Percentiles rank a stretch among this genome's conserved stretches.
These are phyloP conservation scores for Vararia minispora DNA, from an alignment of 768 basidiomycete genomes.

Conservation along the genomic window DNA sequence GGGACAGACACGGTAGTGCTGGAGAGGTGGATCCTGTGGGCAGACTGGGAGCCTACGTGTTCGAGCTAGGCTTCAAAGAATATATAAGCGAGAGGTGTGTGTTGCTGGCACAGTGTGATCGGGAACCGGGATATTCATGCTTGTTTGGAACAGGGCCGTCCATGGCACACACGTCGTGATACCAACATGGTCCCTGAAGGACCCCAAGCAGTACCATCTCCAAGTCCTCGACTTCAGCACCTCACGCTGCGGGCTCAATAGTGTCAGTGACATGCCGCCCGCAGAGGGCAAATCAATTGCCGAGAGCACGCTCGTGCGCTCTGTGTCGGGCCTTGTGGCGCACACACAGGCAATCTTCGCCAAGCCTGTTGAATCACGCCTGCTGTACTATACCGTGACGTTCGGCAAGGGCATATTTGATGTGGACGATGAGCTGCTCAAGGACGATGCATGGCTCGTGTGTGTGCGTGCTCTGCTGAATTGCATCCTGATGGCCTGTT, in stretches of 20 bases:
- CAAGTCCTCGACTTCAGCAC: slow-evolving; percentile 25
- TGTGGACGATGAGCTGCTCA: too few species aligned
- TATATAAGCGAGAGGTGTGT: too few species aligned
- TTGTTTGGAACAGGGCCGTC: slow-evolving; percentile 24
- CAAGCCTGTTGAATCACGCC: slow-evolving; percentile 15
- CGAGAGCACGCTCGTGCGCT: slow-evolving; percentile 1
- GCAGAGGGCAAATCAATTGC: slow-evolving; percentile 1
- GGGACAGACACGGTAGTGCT: slow-evolving; percentile 22
- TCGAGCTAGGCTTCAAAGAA: too few species aligned
- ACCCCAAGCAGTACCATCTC: slow-evolving; percentile 6
- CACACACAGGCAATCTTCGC: slow-evolving; percentile 15
- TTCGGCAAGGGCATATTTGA: too few species aligned
- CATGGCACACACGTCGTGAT: slow-evolving; percentile 29
- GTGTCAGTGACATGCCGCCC: slow-evolving; percentile 7
- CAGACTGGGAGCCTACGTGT: background rate
- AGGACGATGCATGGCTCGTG: too few species aligned
- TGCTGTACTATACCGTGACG: slow-evolving; percentile 25
- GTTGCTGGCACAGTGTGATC: background rate
- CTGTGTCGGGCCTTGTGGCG: background rate
- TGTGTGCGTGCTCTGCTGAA: too few species aligned
- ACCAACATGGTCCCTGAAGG: slow-evolving; percentile 5
- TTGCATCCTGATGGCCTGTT: too few species aligned
- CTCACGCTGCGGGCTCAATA: slow-evolving; percentile 4
- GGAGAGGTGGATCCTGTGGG: slow-evolving; percentile 25
- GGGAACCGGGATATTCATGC: too few species aligned